These are phyloP conservation scores for Hemisphaericaspora nanyangensis DNA, from an alignment of 805 yeast species.

Conservation along the genomic window DNA sequence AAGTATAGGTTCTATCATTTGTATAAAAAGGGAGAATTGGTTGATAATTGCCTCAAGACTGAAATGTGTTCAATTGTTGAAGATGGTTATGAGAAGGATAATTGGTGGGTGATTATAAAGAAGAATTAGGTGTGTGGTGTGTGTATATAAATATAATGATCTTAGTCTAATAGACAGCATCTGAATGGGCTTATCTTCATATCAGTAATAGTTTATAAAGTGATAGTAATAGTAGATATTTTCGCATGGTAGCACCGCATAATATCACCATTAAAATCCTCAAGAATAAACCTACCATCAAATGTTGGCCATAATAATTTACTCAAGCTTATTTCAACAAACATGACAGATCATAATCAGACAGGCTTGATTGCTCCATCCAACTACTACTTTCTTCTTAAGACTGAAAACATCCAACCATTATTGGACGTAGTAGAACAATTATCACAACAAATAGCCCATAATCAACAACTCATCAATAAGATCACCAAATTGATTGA, in stretches of 20 bases:
- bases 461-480: slow-evolving; percentile 22
- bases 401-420: slow-evolving; percentile 31
- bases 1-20: slow-evolving; percentile 86
- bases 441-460: slow-evolving; percentile 17
- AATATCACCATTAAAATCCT: too few species aligned
- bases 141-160: too few species aligned
- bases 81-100: slow-evolving; percentile 87
- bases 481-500: slow-evolving; percentile 22
- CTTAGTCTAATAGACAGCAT: too few species aligned
- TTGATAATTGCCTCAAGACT: slow-evolving; percentile 62
- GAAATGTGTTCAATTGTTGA: slow-evolving; percentile 62
- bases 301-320: too few species aligned
- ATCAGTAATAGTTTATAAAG: too few species aligned
- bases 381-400: slow-evolving; percentile 13
- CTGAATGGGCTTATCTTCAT: too few species aligned
- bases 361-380: not conserved
- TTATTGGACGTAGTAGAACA: slow-evolving; percentile 19
- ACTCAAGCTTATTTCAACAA: too few species aligned
- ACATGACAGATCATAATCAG: slow-evolving; percentile 1
- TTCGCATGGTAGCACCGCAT: too few species aligned
- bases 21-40: slow-evolving; percentile 80
- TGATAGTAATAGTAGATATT: too few species aligned
- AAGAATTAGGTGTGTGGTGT: too few species aligned
- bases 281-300: too few species aligned
- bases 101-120: slow-evolving; percentile 68